phyloP scores from a whole-genome alignment of 2,329 filamentous ascomycete species.

The Aspergillus pseudoglaucus region DNA sequence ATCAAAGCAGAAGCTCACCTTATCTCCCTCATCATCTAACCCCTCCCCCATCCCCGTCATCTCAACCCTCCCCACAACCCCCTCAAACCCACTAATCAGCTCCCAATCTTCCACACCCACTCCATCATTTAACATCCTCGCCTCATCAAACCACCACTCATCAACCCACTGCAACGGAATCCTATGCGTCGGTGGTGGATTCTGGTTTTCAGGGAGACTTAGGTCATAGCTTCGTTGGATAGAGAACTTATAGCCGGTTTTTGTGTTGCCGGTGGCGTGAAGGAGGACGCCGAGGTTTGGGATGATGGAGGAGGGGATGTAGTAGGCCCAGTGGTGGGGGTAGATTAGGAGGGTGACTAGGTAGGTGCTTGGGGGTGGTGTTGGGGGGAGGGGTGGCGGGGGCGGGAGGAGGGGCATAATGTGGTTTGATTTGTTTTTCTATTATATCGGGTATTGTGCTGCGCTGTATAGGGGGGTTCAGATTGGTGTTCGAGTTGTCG shows the following conservation, averaged over 20 bases:
- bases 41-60: slow-evolving; percentile 5
- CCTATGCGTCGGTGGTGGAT: slow-evolving; percentile 11
- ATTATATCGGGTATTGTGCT: no score
- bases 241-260: slow-evolving; percentile 25
- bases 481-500: no score
- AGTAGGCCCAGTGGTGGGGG: slow-evolving; percentile 35
- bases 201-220: background rate
- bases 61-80: slow-evolving; percentile 7
- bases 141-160: slow-evolving; percentile 14
- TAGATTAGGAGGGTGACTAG: slow-evolving; percentile 24
- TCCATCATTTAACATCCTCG: slow-evolving; percentile 20
- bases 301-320: slow-evolving; percentile 12
- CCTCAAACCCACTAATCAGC: slow-evolving; percentile 25
- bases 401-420: no score
- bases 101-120: slow-evolving; percentile 9
- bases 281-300: slow-evolving; percentile 21
- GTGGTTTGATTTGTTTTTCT: no score
- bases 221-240: slow-evolving; percentile 24
- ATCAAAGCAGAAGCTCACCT: slow-evolving; percentile 1
- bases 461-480: no score
- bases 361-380: slow-evolving; percentile 9
- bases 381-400: no score
- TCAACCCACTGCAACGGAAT: slow-evolving; percentile 28
- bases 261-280: slow-evolving; percentile 27
- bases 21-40: slow-evolving; percentile 10